These are phyloP conservation scores for Uromyces viciae-fabae DNA, from an alignment of 1,284 basidiomycete species.

Conservation along the genomic window DNA sequence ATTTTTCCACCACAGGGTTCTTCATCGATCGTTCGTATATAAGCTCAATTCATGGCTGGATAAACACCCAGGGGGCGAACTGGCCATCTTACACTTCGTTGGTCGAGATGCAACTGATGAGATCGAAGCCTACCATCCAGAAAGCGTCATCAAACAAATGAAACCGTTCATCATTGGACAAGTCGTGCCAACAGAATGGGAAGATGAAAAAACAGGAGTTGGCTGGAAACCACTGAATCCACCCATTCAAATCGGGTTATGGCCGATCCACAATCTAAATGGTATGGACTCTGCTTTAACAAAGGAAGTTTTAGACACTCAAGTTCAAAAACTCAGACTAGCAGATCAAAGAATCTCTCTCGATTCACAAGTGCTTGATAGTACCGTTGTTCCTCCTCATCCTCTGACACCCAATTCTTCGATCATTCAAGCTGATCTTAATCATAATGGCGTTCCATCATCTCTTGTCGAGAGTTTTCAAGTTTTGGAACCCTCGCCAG, in stretches of 20 bases:
- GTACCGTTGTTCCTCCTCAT: background rate
- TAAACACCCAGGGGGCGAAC: slow-evolving; percentile 81
- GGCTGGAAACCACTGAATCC: slow-evolving; percentile 80
- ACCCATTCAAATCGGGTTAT: slow-evolving; percentile 74
- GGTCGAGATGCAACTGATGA: slow-evolving; percentile 93
- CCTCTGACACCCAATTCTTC: background rate
- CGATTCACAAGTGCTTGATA: background rate
- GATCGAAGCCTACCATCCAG: slow-evolving; percentile 83
- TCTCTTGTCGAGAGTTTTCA: slow-evolving; percentile 26
- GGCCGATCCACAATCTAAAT: slow-evolving; percentile 48
- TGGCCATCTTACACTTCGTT: slow-evolving; percentile 89
- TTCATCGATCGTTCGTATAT: slow-evolving; percentile 73
- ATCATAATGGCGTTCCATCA: background rate
- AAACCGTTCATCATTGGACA: slow-evolving; percentile 70
- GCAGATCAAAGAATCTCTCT: background rate
- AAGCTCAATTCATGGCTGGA: slow-evolving; percentile 77
- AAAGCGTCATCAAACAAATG: slow-evolving; percentile 65
- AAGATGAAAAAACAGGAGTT: slow-evolving; percentile 54
- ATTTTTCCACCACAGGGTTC: slow-evolving; percentile 57
- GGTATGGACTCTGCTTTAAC: background rate
- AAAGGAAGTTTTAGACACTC: no score
- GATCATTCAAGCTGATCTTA: background rate
- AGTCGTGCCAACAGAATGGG: slow-evolving; percentile 61
- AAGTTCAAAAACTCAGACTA: background rate
- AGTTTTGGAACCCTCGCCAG: slow-evolving; percentile 47